These are phyloP conservation scores for Fragaria iinumae DNA, from an alignment of 306 rosid genomes.

Conservation along the genomic window DNA sequence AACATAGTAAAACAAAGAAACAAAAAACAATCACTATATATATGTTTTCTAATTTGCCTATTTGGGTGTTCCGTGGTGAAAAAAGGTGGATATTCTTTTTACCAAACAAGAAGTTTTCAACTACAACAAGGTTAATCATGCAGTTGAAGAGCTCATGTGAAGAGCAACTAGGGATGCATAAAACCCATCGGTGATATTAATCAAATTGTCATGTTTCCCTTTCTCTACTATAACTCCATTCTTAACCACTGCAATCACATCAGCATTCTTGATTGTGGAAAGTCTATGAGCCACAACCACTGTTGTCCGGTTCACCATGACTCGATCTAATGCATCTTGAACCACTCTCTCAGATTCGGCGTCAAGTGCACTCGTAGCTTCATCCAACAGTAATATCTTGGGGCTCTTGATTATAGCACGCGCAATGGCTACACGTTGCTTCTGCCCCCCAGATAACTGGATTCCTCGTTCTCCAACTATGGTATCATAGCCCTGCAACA, in stretches of 20 bases:
- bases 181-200: slow-evolving; percentile 56
- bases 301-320: slow-evolving; percentile 74
- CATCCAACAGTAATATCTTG: slow-evolving; percentile 69
- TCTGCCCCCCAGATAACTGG: slow-evolving; percentile 85
- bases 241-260: slow-evolving; percentile 79
- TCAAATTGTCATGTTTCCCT: slow-evolving; percentile 68
- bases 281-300: slow-evolving; percentile 81
- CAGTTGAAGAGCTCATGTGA: slow-evolving; percentile 54
- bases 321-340: slow-evolving; percentile 81
- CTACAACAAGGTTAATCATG: slow-evolving; percentile 17
- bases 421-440: slow-evolving; percentile 82
- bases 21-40: background rate
- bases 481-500: slow-evolving; percentile 70
- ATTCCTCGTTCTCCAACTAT: slow-evolving; percentile 80
- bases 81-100: background rate
- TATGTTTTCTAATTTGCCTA: background rate
- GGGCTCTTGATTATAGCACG: slow-evolving; percentile 83
- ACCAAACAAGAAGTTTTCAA: background rate
- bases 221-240: slow-evolving; percentile 83
- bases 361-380: slow-evolving; percentile 87
- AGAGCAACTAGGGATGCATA: slow-evolving; percentile 85
- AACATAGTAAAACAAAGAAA: background rate
- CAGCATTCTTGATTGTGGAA: slow-evolving; percentile 83
- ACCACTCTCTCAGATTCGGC: slow-evolving; percentile 86
- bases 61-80: background rate